Evolutionary conservation across 2,329 filamentous ascomycete genomes (phyloP), one percentile per base, ranked within the genome.

Genomic region (Amylocarpus encephaloides): DNA sequence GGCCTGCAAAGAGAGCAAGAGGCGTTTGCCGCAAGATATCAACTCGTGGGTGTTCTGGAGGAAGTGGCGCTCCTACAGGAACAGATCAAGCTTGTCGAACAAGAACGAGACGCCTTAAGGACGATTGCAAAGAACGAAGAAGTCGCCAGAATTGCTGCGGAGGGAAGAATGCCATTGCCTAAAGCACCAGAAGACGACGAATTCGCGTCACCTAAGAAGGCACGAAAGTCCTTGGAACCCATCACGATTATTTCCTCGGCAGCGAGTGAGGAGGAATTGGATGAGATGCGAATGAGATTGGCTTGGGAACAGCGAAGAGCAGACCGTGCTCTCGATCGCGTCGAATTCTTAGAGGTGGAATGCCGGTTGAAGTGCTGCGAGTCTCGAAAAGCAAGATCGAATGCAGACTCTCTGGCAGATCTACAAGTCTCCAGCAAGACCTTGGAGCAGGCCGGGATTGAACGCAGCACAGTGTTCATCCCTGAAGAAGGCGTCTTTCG

Each of bases 341-440:
- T 89, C 43, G 84, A 90, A 30, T 91, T 88, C 66, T 73, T 91
- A 64, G 80, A 87, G 62, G 77, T 85, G 48, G 86, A 92, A 65
- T 89, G 85, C 65, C 75, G 80, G 44, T 76, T 90, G 56, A 75
- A 77, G 42, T 81, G 78, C 67, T 88, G 85, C 69, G 71, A 77
- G 1, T 85, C 82, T 63, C 76, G 58, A 55, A 46, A 42, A 19
- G 39, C 50, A 29, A 40, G 38, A 16, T 11, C 10, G 13, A 16
- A 11, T 18, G 19, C 38, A 19, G 16, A 40, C 10, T 15, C 38
- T 5, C 34, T 16, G 5, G 3, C 15, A 16, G 13, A 40, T 16
- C 11, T 18, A 30, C 36, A 18, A 29, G 30, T 44, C 12, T 26
- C 30, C 5, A 32, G 16, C 39, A 50, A 48, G 10, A 29, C 12